phyloP scores from a whole-genome alignment of 2,329 filamentous ascomycete genomes.

The Penicillium sp. region DNA sequence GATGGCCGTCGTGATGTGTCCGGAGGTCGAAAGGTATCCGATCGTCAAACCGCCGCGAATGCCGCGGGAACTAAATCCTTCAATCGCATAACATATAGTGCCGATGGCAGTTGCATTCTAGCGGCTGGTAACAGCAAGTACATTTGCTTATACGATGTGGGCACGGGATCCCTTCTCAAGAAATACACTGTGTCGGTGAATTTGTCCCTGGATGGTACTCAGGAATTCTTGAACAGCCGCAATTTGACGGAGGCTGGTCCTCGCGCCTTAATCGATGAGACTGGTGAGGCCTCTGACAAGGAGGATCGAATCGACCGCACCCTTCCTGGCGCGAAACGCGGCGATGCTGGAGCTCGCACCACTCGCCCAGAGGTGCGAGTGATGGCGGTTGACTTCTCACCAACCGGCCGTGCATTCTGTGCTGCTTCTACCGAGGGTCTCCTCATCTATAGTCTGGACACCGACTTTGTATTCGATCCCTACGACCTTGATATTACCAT shows the following conservation, averaged over 20 bases:
- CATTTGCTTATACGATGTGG: slow-evolving; percentile 94
- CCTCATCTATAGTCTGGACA: slow-evolving; percentile 88
- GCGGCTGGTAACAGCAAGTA: slow-evolving; percentile 97
- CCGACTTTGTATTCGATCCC: slow-evolving; percentile 81
- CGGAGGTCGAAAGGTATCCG: slow-evolving; percentile 82
- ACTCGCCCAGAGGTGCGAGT: slow-evolving; percentile 80
- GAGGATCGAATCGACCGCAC: slow-evolving; percentile 77
- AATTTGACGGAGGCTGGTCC: slow-evolving; percentile 88
- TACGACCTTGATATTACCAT: slow-evolving; percentile 95
- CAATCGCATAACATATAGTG: slow-evolving; percentile 82
- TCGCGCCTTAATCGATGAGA: slow-evolving; percentile 76
- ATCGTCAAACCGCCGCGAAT: slow-evolving; percentile 88
- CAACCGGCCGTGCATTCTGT: slow-evolving; percentile 86
- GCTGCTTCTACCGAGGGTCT: slow-evolving; percentile 93
- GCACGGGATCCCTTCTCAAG: slow-evolving; percentile 84
- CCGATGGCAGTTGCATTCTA: slow-evolving; percentile 84
- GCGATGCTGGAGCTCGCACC: slow-evolving; percentile 77
- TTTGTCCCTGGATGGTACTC: slow-evolving; percentile 90
- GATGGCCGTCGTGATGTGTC: slow-evolving; percentile 91
- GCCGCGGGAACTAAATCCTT: slow-evolving; percentile 88
- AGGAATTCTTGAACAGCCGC: slow-evolving; percentile 94
- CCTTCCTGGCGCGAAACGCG: slow-evolving; percentile 82
- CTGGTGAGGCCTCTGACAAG: slow-evolving; percentile 82
- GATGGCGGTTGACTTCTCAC: slow-evolving; percentile 79
- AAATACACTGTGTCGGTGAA: slow-evolving; percentile 97